These are phyloP conservation scores for Pueraria montana DNA, from an alignment of 306 rosid genomes.

Conservation along the genomic window DNA sequence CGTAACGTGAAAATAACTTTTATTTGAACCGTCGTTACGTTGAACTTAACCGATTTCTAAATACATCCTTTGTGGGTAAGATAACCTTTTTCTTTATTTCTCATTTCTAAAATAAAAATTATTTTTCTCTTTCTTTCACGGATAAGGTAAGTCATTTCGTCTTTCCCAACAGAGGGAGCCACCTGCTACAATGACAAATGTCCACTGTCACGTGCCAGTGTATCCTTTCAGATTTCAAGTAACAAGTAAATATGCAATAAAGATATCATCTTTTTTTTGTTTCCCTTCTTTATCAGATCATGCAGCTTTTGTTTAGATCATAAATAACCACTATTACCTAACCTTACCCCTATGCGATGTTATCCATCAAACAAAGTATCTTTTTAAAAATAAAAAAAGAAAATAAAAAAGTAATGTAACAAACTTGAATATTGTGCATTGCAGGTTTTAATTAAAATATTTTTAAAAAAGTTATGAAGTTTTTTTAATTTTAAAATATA, in stretches of 20 bases:
- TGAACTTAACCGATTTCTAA: too few species aligned
- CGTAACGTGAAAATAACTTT: too few species aligned
- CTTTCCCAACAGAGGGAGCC: slow-evolving; percentile 22
- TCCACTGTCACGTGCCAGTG: slow-evolving; percentile 42
- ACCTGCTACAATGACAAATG: slow-evolving; percentile 44
- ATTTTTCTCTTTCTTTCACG: slow-evolving; percentile 31
- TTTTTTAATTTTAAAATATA: too few species aligned
- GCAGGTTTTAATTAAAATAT: too few species aligned
- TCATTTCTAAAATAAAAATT: neutral
- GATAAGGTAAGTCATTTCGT: slow-evolving; percentile 8
- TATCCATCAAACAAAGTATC: neutral
- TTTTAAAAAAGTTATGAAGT: too few species aligned
- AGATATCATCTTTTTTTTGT: neutral
- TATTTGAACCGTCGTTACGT: too few species aligned
- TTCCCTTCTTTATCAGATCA: slow-evolving; percentile 31
- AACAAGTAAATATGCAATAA: neutral
- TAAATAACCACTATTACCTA: slow-evolving; percentile 24
- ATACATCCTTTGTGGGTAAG: slow-evolving; percentile 26
- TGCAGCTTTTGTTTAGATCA: neutral
- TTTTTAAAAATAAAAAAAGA: neutral
- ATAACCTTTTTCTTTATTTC: neutral
- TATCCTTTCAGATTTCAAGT: slow-evolving; percentile 42
- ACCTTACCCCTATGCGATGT: slow-evolving; percentile 34
- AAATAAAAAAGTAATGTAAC: too few species aligned
- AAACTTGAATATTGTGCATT: too few species aligned